Evolutionary conservation across 768 basidiomycete species (phyloP), one percentile per base, ranked within the genome.

Genomic region (Leucocoprinus leucothites): DNA sequence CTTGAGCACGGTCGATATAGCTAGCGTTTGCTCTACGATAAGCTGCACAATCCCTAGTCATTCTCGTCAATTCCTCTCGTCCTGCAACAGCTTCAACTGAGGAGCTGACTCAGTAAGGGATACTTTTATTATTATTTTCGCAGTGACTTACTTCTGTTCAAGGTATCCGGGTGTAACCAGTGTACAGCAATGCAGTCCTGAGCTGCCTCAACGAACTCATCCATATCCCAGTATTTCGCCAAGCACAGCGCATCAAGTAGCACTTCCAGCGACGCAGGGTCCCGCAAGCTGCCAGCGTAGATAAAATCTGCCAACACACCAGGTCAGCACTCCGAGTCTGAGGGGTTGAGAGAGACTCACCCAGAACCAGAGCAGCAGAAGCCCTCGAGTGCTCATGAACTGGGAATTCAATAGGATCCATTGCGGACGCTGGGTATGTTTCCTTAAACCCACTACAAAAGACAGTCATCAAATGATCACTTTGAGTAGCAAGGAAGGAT

Each of bases 401-500:
- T 1, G 3, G 25, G 8, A 56, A 19, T n/a, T 46, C 14, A 31
- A 42, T 46, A 9, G 53, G 47, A 0, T 43, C 18, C 1, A 48
- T 18, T 1, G 47, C 1, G 1, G 54, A 56, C 22, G 47, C 48
- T 4, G 40, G 21, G 0, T 16, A n/a, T 19, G 44, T 46, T 26
- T 59, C 58, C 14, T 7, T 31, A 34, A 53, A 56, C 8, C 18
- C 55, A 36, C 51, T 44, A 19, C 31, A 48, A 31, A 59, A 59
- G 25, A 45, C 18, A 9, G 35, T 47, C 24, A 56, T 34, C 11
- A 59, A 50, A 40, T 45, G 34, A 35, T 42, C 41, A 25, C 46
- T 49, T 9, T 43, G 40, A 1, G 46, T 51, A 13, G 58, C 55
- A 18, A 59, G 51, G 51, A 57, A 59, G n/a, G 35, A 47, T n/a